These are phyloP conservation scores for Penicillium verrucosum DNA, from an alignment of 2,329 filamentous ascomycete species.

Conservation along the genomic window DNA sequence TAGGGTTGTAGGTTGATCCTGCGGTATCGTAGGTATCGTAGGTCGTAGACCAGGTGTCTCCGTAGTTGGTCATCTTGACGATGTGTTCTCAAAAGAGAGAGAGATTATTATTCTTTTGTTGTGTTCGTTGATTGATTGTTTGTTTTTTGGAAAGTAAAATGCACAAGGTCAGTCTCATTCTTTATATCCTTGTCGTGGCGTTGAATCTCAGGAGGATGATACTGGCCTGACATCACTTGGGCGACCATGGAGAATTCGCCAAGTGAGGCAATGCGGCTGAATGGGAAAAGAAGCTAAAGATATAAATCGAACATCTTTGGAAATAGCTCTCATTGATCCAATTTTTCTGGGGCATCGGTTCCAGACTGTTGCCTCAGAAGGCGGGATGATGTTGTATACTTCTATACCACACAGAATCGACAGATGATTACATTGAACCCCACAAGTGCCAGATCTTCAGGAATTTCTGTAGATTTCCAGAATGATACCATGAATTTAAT, in stretches of 20 bases:
- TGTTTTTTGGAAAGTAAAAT: neutral
- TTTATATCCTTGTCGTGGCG: constrained; percentile 24
- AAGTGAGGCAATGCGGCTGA: constrained; percentile 12
- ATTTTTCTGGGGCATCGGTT: constrained; percentile 5
- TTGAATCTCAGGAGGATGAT: constrained; percentile 11
- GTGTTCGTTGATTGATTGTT: neutral
- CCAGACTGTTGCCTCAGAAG: constrained; percentile 15
- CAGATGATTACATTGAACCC: neutral
- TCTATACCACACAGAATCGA: neutral
- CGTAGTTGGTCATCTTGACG: constrained; percentile 21
- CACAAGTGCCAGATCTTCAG: neutral
- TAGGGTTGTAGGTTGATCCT: constrained; percentile 25
- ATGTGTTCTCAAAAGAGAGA: neutral
- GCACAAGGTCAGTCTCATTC: neutral
- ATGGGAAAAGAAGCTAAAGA: neutral
- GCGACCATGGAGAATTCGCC: neutral
- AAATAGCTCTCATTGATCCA: neutral
- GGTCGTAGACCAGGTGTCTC: constrained; percentile 13
- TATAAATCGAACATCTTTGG: neutral
- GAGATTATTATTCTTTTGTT: neutral
- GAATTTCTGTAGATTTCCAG: neutral
- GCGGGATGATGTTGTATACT: constrained; percentile 12
- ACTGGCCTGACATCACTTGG: constrained; percentile 19
- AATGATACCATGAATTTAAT: neutral
- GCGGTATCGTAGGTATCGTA: constrained; percentile 24